Evolutionary conservation across 352 stramenopile genomes (phyloP).

Genomic region (Globisporangium orthogonon): DNA sequence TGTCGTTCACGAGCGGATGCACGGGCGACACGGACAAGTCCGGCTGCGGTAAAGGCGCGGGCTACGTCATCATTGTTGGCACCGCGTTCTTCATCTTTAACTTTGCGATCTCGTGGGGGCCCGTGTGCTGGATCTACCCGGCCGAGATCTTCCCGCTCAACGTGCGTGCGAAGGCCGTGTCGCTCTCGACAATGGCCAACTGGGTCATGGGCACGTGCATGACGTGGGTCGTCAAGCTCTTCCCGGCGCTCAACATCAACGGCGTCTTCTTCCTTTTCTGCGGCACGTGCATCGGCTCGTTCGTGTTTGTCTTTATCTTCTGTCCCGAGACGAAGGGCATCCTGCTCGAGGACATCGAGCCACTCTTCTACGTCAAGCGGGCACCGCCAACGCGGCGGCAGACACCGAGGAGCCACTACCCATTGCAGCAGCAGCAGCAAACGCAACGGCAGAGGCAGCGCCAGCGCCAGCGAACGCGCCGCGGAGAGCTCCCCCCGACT

Average conservation of each 20-base stretch:
- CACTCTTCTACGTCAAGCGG: slow-evolving; percentile 13
- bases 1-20: neutral
- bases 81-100: slow-evolving; percentile 38
- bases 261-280: slow-evolving; percentile 45
- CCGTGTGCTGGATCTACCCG: slow-evolving; percentile 55
- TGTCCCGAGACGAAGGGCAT: slow-evolving; percentile 29
- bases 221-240: slow-evolving; percentile 37
- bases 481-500: neutral
- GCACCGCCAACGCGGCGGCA: neutral
- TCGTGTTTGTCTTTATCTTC: slow-evolving; percentile 42
- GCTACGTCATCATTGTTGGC: slow-evolving; percentile 23
- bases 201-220: slow-evolving; percentile 31
- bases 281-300: slow-evolving; percentile 24
- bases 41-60: slow-evolving; percentile 11
- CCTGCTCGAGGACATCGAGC: slow-evolving; percentile 26
- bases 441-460: neutral
- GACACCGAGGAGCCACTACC: neutral
- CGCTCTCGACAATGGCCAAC: slow-evolving; percentile 30
- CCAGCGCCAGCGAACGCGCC: neutral
- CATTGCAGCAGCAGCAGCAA: neutral
- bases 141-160: slow-evolving; percentile 52
- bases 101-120: slow-evolving; percentile 51
- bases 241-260: slow-evolving; percentile 38
- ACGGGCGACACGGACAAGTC: neutral
- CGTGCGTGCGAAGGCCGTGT: slow-evolving; percentile 41